Conservation (phyloP, 768 basidiomycete genomes). For the Lepiota subincarnata region DNA sequence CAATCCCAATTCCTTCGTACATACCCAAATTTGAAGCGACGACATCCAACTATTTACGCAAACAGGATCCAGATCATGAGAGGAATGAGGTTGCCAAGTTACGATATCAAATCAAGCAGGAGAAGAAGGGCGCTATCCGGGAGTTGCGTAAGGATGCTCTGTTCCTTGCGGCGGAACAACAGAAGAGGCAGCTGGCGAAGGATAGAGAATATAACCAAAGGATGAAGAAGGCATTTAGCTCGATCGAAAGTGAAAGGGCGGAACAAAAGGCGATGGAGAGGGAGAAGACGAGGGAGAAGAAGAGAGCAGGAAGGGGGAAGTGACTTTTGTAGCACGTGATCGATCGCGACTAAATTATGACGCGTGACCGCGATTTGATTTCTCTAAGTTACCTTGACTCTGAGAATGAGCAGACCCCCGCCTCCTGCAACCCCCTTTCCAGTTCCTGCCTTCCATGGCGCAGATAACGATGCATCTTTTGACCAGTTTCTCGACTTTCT, state of each 20-base stretch:
- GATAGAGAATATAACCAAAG: conserved; percentile 74
- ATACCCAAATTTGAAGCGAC: conserved; percentile 88
- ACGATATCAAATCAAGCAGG: conserved; percentile 87
- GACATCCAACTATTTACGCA: conserved; percentile 69
- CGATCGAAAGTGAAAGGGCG: conserved; percentile 82
- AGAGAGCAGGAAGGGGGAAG: conserved; percentile 65
- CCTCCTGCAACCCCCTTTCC: conserved; percentile 26
- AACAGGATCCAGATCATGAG: conserved; percentile 89
- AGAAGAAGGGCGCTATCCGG: conserved; percentile 93
- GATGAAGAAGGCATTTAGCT: conserved; percentile 79
- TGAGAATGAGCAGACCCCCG: conserved; percentile 16
- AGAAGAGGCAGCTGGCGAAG: conserved; percentile 81
- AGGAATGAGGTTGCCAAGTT: conserved; percentile 84
- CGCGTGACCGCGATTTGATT: not conserved
- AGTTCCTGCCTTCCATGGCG: conserved; percentile 25
- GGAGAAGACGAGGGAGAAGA: conserved; percentile 74
- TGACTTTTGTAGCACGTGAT: conserved; percentile 28
- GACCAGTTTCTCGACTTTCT: conserved; percentile 41
- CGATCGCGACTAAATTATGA: not conserved
- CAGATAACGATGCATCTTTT: conserved; percentile 26
- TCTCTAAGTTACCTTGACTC: not conserved
- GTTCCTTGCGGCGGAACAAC: conserved; percentile 87
- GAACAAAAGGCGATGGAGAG: conserved; percentile 93
- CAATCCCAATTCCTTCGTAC: conserved; percentile 91
- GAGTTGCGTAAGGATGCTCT: conserved; percentile 93